Evolutionary conservation across 2,329 filamentous ascomycete species (phyloP).

Genomic region (Xylariaceae sp.): DNA sequence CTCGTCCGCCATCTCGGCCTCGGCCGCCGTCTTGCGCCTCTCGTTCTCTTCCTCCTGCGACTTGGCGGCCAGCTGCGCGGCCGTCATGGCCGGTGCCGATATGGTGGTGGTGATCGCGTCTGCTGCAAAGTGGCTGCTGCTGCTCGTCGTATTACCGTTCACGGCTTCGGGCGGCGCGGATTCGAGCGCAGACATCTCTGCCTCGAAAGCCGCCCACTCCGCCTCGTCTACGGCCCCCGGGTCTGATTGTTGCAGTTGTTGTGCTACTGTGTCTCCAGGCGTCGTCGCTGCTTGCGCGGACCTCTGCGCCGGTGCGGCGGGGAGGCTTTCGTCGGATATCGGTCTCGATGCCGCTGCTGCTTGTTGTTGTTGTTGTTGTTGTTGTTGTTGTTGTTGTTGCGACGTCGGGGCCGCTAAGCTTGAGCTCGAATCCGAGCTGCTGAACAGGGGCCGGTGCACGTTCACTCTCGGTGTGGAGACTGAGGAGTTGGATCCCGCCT

Average conservation of each 20-base stretch:
- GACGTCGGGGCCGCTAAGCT: constrained; percentile 9
- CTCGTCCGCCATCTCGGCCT: constrained; percentile 57
- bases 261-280: constrained; percentile 1
- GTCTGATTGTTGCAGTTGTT: too few relatives aligned
- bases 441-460: constrained; percentile 35
- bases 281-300: not conserved
- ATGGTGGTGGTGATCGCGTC: constrained; percentile 64
- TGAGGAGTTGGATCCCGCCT: constrained; percentile 37
- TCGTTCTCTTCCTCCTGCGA: constrained; percentile 46
- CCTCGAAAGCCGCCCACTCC: constrained; percentile 84
- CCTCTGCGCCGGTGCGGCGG: constrained; percentile 7
- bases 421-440: constrained; percentile 20
- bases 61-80: constrained; percentile 55
- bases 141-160: constrained; percentile 10
- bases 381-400: constrained; percentile 6
- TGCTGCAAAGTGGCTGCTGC: constrained; percentile 29
- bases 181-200: constrained; percentile 58
- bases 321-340: constrained; percentile 23
- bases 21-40: constrained; percentile 46
- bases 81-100: constrained; percentile 61
- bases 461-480: constrained; percentile 38
- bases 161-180: constrained; percentile 15
- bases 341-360: constrained; percentile 13
- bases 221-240: constrained; percentile 56
- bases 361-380: too few relatives aligned